Base-by-base conservation (phyloP, 805 yeast species). In the Wickerhamomyces tratensis region DNA sequence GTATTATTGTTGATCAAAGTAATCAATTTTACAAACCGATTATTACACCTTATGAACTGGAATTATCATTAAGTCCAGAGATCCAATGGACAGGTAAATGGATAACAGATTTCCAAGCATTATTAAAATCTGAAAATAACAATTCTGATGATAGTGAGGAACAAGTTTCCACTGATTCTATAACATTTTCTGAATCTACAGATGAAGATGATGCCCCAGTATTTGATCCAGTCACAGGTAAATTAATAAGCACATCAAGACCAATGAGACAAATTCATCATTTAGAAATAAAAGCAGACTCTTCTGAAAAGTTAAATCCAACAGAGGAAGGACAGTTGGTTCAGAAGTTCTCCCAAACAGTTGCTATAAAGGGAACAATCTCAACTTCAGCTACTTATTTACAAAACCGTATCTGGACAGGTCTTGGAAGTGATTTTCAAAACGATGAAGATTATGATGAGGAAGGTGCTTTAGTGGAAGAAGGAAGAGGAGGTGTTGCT, bases 41-140 rank as follows among this genome's bases (percentile, higher is more conserved):
- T 10, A 77, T 93, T 15, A 93, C 98, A 0, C 98, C 98, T 0
- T 91, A 86, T 61, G 98, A 93, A 59, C 65, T 93, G 36, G 74
- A 81, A 39, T 63, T 91, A 59, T 95, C 98, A 0, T 69, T 93
- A 44, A 74, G 75, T 47, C 78, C 76, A 25, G 87, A 83, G 48
- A 69, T 86, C 25, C 68, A 78, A 1, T 93, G 98, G 98, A 81
- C 94, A 0, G 98, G 98, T 1, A 74, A 83, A 50, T 93, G 98
- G 98, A 74, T 85, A 10, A 77, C 87, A 1, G 93, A 85, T 51
- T 88, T 89, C 61, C 75, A 74, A 35, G 71, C 77, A 4, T 65
- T 81, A 5, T 52, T 66, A 9, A 52, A 63, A 30, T 65, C 60
- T n/a, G 57, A 56, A 4, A 54, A 56, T 1, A 57, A 51, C 1